phyloP scores from a whole-genome alignment of 192 early-diverging fungal species.

The Phycomyces nitens region DNA sequence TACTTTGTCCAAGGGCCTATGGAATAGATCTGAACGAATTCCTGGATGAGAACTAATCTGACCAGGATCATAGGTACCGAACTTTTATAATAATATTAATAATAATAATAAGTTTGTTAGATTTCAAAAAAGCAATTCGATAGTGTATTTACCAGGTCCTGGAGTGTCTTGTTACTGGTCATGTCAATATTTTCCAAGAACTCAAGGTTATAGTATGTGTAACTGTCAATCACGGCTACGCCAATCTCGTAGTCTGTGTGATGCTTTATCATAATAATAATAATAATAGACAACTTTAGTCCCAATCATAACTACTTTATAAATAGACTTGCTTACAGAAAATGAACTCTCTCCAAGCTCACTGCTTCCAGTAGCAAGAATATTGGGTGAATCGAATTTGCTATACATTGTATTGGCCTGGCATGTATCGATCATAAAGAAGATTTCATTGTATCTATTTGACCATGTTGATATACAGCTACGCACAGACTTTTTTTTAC shows the following conservation, averaged over 20 bases:
- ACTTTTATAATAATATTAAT: constrained; percentile 42
- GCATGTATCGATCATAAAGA: constrained; percentile 98
- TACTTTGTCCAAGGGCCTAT: constrained; percentile 75
- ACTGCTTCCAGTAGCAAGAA: constrained; percentile 88
- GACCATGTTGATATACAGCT: neutral
- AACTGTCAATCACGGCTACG: constrained; percentile 96
- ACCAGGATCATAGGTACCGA: constrained; percentile 73
- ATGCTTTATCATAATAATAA: constrained; percentile 45
- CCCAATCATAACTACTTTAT: no score
- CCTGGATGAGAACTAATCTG: constrained; percentile 82
- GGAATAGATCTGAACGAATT: constrained; percentile 81
- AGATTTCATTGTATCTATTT: constrained; percentile 85
- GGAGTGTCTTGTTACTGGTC: constrained; percentile 70
- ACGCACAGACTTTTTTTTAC: no score
- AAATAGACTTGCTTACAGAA: constrained; percentile 49
- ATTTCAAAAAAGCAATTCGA: neutral
- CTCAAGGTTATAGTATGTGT: constrained; percentile 94
- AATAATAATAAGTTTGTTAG: neutral
- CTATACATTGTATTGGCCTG: constrained; percentile 97
- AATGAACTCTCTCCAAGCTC: constrained; percentile 87
- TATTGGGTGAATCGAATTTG: constrained; percentile 90
- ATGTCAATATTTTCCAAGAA: constrained; percentile 84
- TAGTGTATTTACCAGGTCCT: constrained; percentile 65
- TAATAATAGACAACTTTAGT: neutral
- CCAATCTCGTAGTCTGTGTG: constrained; percentile 91